Evolutionary conservation across 1,284 basidiomycete genomes (phyloP), one percentile per base, ranked within the genome.

Genomic region (Apiotrichum sp.): DNA sequence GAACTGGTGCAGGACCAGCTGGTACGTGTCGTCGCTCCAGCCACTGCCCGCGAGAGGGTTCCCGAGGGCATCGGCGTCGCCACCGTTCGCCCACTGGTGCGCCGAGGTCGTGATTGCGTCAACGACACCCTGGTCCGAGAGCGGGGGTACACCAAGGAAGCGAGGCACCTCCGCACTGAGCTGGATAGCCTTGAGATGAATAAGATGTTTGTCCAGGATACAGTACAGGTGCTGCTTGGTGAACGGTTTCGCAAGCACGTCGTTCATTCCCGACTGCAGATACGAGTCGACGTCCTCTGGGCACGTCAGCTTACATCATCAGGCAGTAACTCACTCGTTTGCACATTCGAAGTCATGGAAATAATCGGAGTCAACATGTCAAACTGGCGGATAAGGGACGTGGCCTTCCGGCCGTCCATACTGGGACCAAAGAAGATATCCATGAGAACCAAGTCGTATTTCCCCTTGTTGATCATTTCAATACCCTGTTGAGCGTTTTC

Each of bases 201-300:
- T 86, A 39, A 97, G 79, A 70, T 97, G 93, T 84, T 93, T 95
- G 85, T 98, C 92, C 59, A 98, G 85, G 84, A 97, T 93, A 61
- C 87, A 86, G 52, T 95, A 78, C 52, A 98, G 77, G 8, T 88
- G 88, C 68, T 93, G 86, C 72, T 93, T 92, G 13, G 90, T 95
- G 77, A 98, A 98, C 1, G 93, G 93, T 74, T 98, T 98, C 7
- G 93, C 88, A n/a, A 97, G 78, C 56, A 96, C 88, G 75, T 97
- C 93, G 74, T 95, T 97, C 93, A 97, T 97, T 29, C 91, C 86
- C 14, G 70, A 71, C 45, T 65, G 64, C 32, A 68, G 54, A 57
- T 71, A 72, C 33, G 68, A 68, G 50, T 66, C 63, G 57, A 75
- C 69, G 53, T 72, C 72, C 65, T 72, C 69, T 82, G 70, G 41